These are phyloP conservation scores for Kazachstania sp. DNA, from an alignment of 1,139 yeast genomes.

Conservation along the genomic window DNA sequence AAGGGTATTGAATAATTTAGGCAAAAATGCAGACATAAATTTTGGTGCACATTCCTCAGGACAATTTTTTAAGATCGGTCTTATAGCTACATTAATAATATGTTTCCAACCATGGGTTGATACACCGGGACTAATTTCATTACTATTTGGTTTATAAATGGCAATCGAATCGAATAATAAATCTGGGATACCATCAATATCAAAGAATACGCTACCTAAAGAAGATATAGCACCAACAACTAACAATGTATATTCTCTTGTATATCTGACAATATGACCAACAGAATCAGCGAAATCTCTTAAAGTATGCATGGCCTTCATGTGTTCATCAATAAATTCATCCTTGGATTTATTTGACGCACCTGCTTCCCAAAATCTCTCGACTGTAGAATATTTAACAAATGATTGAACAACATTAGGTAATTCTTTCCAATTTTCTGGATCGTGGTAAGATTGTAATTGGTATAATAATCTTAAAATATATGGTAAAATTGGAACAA, in stretches of 20 bases:
- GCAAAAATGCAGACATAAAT: constrained; percentile 71
- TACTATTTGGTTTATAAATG: constrained; percentile 58
- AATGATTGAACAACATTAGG: constrained; percentile 88
- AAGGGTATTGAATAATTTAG: constrained; percentile 62
- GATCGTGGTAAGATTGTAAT: constrained; percentile 90
- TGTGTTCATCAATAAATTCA: constrained; percentile 89
- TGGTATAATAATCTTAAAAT: constrained; percentile 79
- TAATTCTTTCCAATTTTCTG: constrained; percentile 78
- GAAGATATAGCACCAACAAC: constrained; percentile 87
- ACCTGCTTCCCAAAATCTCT: constrained; percentile 98
- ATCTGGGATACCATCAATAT: constrained; percentile 70
- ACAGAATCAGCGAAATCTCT: constrained; percentile 97
- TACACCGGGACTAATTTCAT: constrained; percentile 62
- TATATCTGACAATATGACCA: constrained; percentile 92
- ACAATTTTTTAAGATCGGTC: constrained; percentile 82
- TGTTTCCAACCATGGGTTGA: constrained; percentile 97
- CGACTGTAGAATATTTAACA: constrained; percentile 79
- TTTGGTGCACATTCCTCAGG: constrained; percentile 60
- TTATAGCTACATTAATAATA: constrained; percentile 79
- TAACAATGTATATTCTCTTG: constrained; percentile 89
- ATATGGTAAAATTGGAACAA: constrained; percentile 86
- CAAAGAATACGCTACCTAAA: constrained; percentile 81
- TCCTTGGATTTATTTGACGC: constrained; percentile 91
- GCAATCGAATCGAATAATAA: constrained; percentile 52
- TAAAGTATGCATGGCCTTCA: constrained; percentile 84